Percentiles rank a stretch among this genome's conserved stretches.
These are phyloP conservation scores for Hemerocallis citrina DNA, from an alignment of 106 monocot species.

Conservation along the genomic window DNA sequence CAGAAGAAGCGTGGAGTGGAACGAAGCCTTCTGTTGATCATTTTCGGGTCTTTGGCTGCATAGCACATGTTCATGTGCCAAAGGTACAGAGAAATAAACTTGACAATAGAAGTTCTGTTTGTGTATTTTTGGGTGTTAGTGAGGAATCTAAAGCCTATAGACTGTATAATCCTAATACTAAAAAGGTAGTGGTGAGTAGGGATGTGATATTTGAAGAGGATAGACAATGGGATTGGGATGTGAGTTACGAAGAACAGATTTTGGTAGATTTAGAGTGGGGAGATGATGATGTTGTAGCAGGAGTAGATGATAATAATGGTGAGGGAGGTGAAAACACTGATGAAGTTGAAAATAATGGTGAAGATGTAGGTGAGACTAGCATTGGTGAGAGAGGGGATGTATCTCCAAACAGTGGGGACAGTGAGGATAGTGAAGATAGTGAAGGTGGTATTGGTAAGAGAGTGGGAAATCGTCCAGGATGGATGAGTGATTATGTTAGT, in stretches of 20 bases:
- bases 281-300: too few species aligned
- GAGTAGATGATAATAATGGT: too few species aligned
- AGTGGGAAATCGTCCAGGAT: too few species aligned
- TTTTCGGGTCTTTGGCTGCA: neutral
- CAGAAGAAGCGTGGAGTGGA: slow-evolving; percentile 2
- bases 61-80: neutral
- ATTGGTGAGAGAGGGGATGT: neutral
- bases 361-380: neutral
- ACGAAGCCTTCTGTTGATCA: neutral
- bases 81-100: neutral
- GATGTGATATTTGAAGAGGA: slow-evolving; percentile 1
- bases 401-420: too few species aligned
- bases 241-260: neutral
- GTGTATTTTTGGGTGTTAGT: neutral
- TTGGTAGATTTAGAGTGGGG: too few species aligned
- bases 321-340: too few species aligned
- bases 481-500: neutral
- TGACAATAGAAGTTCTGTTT: neutral
- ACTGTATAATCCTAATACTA: neutral
- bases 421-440: too few species aligned
- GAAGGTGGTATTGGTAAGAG: too few species aligned
- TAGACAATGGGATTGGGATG: neutral
- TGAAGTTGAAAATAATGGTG: neutral
- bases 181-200: neutral
- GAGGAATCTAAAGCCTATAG: neutral